Conservation (phyloP, 306 rosid species). For the Albizia julibrissin region DNA sequence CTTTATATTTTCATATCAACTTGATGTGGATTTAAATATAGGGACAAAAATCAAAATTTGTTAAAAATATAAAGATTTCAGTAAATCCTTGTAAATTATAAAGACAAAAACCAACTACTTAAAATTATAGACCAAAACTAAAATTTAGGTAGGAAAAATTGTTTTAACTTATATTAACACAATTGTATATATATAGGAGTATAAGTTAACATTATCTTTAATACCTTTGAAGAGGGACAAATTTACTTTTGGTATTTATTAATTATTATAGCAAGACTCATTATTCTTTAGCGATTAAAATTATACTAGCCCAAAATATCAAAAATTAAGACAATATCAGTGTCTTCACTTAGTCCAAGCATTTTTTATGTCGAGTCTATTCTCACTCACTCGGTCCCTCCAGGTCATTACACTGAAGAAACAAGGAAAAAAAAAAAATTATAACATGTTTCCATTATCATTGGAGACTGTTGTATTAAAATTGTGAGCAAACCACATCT, state of each 20-base stretch:
- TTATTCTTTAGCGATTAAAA: not conserved
- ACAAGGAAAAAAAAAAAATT: not conserved
- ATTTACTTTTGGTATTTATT: not conserved
- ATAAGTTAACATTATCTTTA: not conserved
- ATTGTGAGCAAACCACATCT: not conserved
- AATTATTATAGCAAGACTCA: not conserved
- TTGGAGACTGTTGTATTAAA: not conserved
- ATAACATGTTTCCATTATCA: not conserved
- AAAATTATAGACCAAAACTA: too few species aligned
- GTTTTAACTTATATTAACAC: too few species aligned
- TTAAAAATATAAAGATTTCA: too few species aligned
- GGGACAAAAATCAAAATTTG: too few species aligned
- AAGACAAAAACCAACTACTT: too few species aligned
- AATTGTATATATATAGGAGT: not conserved
- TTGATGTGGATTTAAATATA: too few species aligned
- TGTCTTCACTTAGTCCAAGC: not conserved
- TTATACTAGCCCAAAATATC: not conserved
- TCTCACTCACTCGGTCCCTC: not conserved
- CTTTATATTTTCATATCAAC: too few species aligned
- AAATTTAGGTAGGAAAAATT: too few species aligned
- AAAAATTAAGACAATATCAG: not conserved
- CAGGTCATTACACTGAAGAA: not conserved
- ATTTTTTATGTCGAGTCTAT: not conserved
- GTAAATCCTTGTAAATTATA: too few species aligned
- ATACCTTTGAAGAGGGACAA: not conserved